Base-by-base conservation (phyloP, 2,329 filamentous ascomycete species). In the Cladosporium sphaerospermum region DNA sequence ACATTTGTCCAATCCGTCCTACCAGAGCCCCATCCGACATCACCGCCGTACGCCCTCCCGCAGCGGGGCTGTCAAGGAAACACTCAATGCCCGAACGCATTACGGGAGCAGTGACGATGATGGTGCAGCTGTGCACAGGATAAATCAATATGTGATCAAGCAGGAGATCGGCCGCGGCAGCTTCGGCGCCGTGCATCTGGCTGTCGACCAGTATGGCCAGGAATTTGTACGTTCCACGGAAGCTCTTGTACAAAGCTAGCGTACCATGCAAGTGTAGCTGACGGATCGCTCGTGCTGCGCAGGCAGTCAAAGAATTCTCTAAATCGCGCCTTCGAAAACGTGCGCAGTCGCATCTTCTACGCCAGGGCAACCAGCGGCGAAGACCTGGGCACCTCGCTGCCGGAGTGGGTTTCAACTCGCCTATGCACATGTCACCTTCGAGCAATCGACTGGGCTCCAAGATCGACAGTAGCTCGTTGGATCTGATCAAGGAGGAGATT, bases 291-390 rank as follows among this genome's bases (percentile, higher is more conserved):
- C 36, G 42, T 45, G 31, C 16, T 19, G 23, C n/a, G 44, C 66
- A 96, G 91, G 92, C 93, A 54, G 83, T 97, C 67, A 99, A 99
- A 71, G 91, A 97, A 66, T 97, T 99, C 71, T 97, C 92, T 55
- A 99, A 99, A 68, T 83, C 88, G 2, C 84, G 91, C 34, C 76
- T 99, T 52, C 84, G 91, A 47, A 96, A 92, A 73, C 86, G 90
- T 52, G 89, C 88, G 13, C 90, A 96, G 67, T 96, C 91, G 10
- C 86, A 93, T 68, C 84, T 96, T 55, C 78, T 99, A 43, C 84
- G 84, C 55, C 77, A 79, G 58, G 82, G 83, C 14, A 42, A 42
- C 6, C 73, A 72, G 16, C 70, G 71, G 34, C 75, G 76, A 57
- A 73, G 78, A 52, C 77, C 78, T 32, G 80, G 79, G 34, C 73